Percentiles rank a stretch among this genome's conserved stretches.
Conservation (phyloP, 2,329 filamentous ascomycete genomes). For the Hypoxylon sp. region DNA sequence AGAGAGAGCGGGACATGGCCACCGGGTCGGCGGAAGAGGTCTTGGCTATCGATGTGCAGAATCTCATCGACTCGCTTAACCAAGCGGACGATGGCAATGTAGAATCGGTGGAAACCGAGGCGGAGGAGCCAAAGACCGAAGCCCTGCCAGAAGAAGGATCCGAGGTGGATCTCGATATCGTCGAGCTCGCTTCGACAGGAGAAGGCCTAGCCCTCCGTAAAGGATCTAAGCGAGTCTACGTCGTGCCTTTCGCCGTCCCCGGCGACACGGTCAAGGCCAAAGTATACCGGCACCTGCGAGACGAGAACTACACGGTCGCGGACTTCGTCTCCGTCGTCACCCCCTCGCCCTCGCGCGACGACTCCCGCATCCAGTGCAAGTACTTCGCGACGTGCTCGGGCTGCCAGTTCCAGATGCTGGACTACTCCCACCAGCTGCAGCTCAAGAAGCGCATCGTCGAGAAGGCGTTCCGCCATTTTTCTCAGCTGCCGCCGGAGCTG, state of each 20-base stretch:
- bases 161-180: conserved; percentile 85
- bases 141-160: conserved; percentile 73
- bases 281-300: conserved; percentile 76
- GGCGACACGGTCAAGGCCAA: conserved; percentile 85
- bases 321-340: conserved; percentile 84
- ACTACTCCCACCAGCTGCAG: conserved; percentile 84
- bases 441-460: conserved; percentile 90
- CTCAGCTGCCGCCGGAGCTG: conserved; percentile 78
- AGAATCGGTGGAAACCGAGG: conserved; percentile 46
- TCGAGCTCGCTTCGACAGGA: conserved; percentile 88
- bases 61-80: conserved; percentile 60
- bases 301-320: conserved; percentile 77
- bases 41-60: conserved; percentile 71
- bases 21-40: conserved; percentile 76
- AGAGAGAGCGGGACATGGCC: conserved; percentile 69
- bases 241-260: conserved; percentile 88
- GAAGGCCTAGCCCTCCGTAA: conserved; percentile 85
- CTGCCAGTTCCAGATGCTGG: conserved; percentile 97
- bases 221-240: conserved; percentile 76
- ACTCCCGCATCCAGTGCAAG: conserved; percentile 79
- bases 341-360: conserved; percentile 81
- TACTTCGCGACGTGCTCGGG: conserved; percentile 92
- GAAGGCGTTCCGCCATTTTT: conserved; percentile 93
- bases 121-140: conserved; percentile 39
- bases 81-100: conserved; percentile 45